A percentile compares a stretch with the other conserved stretches of the same genome.
Conservation (phyloP, 1,284 basidiomycete genomes). For the Ceratorhiza oryzae-sativae region DNA sequence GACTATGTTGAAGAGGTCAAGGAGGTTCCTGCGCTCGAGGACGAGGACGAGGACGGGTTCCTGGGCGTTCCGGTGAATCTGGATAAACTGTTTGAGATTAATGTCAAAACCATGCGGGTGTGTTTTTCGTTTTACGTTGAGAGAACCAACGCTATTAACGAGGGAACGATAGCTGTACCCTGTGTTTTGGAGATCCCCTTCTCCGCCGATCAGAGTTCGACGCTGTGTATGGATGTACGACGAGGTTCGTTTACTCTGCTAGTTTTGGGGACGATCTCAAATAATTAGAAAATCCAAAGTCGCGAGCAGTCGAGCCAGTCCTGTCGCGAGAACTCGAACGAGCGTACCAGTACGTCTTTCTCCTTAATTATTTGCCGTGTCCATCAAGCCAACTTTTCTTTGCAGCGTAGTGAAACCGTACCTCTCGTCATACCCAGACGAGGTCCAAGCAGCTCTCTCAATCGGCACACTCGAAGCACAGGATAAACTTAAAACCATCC, state of each 20-base stretch:
- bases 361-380: background rate
- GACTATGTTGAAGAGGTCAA: conserved; percentile 39
- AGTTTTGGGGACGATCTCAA: no score
- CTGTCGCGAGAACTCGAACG: conserved; percentile 59
- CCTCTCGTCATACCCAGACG: conserved; percentile 57
- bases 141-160: no score
- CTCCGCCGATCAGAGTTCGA: conserved; percentile 55
- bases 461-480: conserved; percentile 55
- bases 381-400: background rate
- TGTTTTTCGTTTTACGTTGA: conserved; percentile 32
- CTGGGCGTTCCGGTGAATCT: conserved; percentile 46
- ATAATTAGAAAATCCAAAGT: conserved; percentile 41
- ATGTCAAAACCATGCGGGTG: conserved; percentile 48
- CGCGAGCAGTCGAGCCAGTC: conserved; percentile 51
- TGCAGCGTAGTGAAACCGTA: conserved; percentile 52
- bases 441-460: conserved; percentile 55
- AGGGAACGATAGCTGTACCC: conserved; percentile 52
- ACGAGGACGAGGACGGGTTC: conserved; percentile 37
- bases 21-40: conserved; percentile 15
- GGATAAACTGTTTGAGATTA: conserved; percentile 49
- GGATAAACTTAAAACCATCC: conserved; percentile 58
- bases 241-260: conserved; percentile 54
- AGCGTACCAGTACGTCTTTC: conserved; percentile 51
- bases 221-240: conserved; percentile 61
- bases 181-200: conserved; percentile 60